Conservation (phyloP, 2,329 filamentous ascomycete species). For the Alternaria brassicicola region DNA sequence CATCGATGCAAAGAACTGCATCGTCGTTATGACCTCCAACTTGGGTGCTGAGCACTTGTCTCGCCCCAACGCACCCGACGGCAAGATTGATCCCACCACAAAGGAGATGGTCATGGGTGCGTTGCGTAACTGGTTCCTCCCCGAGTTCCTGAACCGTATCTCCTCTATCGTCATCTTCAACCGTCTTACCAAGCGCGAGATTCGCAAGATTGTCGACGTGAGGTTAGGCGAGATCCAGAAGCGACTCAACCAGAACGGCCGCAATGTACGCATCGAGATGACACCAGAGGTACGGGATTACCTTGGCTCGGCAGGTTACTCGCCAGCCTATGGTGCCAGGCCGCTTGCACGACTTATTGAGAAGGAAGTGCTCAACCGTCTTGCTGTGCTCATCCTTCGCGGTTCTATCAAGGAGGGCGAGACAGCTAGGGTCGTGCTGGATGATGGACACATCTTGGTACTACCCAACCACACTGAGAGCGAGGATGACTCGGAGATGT, state of each 20-base stretch:
- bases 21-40: slow-evolving; percentile 99
- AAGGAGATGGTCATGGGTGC: slow-evolving; percentile 88
- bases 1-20: slow-evolving; percentile 95
- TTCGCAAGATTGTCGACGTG: slow-evolving; percentile 93
- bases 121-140: slow-evolving; percentile 93
- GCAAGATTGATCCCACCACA: slow-evolving; percentile 83
- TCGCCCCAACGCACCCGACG: slow-evolving; percentile 76
- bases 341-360: slow-evolving; percentile 90
- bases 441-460: slow-evolving; percentile 80
- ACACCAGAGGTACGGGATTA: slow-evolving; percentile 89
- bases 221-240: slow-evolving; percentile 88
- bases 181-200: slow-evolving; percentile 85
- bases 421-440: slow-evolving; percentile 76
- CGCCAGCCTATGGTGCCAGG: slow-evolving; percentile 90
- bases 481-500: slow-evolving; percentile 73
- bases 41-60: slow-evolving; percentile 92
- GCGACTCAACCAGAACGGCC: slow-evolving; percentile 81
- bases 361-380: slow-evolving; percentile 91
- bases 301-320: slow-evolving; percentile 88
- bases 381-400: slow-evolving; percentile 89
- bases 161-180: slow-evolving; percentile 98
- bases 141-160: slow-evolving; percentile 98
- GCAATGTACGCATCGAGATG: slow-evolving; percentile 84
- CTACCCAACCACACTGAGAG: slow-evolving; percentile 79
- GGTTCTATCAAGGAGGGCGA: slow-evolving; percentile 87